A percentile compares a stretch with the other conserved stretches of the same genome.
Evolutionary conservation across 768 basidiomycete species (phyloP).

Genomic region (Termitomyces sp.): DNA sequence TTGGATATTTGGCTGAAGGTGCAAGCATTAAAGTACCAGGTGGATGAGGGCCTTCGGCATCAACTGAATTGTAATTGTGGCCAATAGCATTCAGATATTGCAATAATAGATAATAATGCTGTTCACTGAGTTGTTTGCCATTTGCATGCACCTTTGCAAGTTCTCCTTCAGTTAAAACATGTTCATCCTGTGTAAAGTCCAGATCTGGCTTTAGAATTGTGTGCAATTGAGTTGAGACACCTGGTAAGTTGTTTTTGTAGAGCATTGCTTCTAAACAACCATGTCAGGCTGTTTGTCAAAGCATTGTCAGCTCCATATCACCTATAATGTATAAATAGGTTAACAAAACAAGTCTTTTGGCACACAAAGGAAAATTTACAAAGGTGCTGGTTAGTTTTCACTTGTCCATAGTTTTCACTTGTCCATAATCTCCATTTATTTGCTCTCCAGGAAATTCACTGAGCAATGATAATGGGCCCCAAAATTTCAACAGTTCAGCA

Average conservation of each 20-base stretch:
- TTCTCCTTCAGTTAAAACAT: not conserved
- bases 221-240: not conserved
- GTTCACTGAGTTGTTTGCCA: not conserved
- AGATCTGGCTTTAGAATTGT: not conserved
- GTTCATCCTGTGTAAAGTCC: not conserved
- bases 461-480: too few species aligned
- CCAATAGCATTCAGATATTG: not conserved
- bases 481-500: too few species aligned
- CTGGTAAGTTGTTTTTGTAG: not conserved
- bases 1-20: not conserved
- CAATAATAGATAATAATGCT: not conserved
- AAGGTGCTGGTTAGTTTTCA: too few species aligned
- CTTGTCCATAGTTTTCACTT: too few species aligned
- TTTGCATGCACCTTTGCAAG: not conserved
- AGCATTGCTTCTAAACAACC: not conserved
- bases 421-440: too few species aligned
- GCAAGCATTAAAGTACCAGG: not conserved
- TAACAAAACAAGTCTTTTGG: too few species aligned
- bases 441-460: too few species aligned
- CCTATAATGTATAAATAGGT: too few species aligned
- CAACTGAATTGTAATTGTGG: not conserved
- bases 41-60: not conserved
- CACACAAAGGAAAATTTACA: too few species aligned
- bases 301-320: not conserved
- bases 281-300: not conserved